Evolutionary conservation across 2,329 filamentous ascomycete genomes (phyloP).

Genomic region (Hypoxylon sp.): DNA sequence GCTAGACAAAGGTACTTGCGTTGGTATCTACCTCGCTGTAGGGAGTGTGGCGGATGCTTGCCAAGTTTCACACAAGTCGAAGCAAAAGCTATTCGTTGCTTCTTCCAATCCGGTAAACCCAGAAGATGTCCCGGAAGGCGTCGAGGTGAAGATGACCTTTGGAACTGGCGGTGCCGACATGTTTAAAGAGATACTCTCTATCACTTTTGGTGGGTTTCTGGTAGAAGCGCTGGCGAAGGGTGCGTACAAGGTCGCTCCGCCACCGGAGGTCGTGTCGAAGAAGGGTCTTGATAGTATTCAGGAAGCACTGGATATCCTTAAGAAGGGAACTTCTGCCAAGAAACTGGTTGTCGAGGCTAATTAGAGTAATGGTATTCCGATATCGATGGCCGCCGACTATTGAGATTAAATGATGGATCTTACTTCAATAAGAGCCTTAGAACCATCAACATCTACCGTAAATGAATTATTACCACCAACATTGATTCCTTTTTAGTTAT

Average conservation of each 20-base stretch:
- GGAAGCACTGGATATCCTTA: slow-evolving; percentile 35
- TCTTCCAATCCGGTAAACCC: slow-evolving; percentile 27
- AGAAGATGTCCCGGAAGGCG: slow-evolving; percentile 17
- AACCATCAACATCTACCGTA: too few relatives aligned
- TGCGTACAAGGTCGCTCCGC: slow-evolving; percentile 23
- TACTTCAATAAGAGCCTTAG: too few relatives aligned
- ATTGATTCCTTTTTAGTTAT: too few relatives aligned
- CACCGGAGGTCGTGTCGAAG: slow-evolving; percentile 14
- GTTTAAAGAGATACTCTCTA: slow-evolving; percentile 18
- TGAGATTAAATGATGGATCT: not conserved
- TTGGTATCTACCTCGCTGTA: slow-evolving; percentile 36
- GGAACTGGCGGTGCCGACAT: slow-evolving; percentile 12
- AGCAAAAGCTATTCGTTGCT: slow-evolving; percentile 31
- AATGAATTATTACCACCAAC: too few relatives aligned
- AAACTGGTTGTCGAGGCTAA: slow-evolving; percentile 31
- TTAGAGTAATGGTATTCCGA: not conserved
- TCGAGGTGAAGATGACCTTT: slow-evolving; percentile 26
- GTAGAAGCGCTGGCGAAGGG: slow-evolving; percentile 28
- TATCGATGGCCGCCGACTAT: not conserved
- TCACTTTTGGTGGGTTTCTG: slow-evolving; percentile 31
- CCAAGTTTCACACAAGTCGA: slow-evolving; percentile 32
- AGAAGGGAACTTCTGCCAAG: slow-evolving; percentile 34
- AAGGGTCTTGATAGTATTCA: slow-evolving; percentile 33
- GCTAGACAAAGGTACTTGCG: slow-evolving; percentile 35
- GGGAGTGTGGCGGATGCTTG: slow-evolving; percentile 29